A percentile compares a stretch with the other conserved stretches of the same genome.
Conservation (phyloP, 75 land plant genomes). For the Picea glauca region DNA sequence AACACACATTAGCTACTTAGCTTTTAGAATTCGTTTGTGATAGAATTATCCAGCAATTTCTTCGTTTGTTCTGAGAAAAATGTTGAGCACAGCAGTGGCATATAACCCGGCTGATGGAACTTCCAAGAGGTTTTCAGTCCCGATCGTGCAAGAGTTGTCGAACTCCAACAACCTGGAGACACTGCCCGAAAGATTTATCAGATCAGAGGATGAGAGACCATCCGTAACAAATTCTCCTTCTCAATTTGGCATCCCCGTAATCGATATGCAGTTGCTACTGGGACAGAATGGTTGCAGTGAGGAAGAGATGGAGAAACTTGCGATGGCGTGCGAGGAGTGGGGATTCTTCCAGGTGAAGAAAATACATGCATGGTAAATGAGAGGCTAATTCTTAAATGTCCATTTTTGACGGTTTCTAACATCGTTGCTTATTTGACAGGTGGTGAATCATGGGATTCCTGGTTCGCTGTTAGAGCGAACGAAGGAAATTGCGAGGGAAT, state of each 20-base stretch:
- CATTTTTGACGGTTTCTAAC: not conserved
- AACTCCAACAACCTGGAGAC: too few relatives aligned
- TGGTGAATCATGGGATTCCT: conserved; percentile 17
- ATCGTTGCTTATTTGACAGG: not conserved
- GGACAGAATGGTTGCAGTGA: not conserved
- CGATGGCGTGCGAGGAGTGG: conserved; percentile 2
- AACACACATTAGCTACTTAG: too few relatives aligned
- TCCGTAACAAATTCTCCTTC: too few relatives aligned
- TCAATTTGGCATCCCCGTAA: not conserved
- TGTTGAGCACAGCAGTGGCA: too few relatives aligned
- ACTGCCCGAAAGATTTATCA: too few relatives aligned
- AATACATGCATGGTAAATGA: not conserved
- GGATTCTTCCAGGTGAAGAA: conserved; percentile 9
- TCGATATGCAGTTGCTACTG: not conserved
- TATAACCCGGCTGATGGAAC: too few relatives aligned
- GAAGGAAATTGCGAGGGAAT: conserved; percentile 3
- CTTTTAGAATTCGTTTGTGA: too few relatives aligned
- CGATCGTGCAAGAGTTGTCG: too few relatives aligned
- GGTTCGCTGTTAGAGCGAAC: not conserved
- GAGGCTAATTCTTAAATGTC: not conserved
- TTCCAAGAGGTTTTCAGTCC: too few relatives aligned
- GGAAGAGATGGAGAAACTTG: not conserved
- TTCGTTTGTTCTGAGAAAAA: too few relatives aligned
- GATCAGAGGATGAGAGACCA: too few relatives aligned
- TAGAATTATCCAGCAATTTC: too few relatives aligned